Evolutionary conservation across 2,329 filamentous ascomycete genomes (phyloP), one percentile per base, ranked within the genome.

Genomic region (Cladophialophora bantiana): DNA sequence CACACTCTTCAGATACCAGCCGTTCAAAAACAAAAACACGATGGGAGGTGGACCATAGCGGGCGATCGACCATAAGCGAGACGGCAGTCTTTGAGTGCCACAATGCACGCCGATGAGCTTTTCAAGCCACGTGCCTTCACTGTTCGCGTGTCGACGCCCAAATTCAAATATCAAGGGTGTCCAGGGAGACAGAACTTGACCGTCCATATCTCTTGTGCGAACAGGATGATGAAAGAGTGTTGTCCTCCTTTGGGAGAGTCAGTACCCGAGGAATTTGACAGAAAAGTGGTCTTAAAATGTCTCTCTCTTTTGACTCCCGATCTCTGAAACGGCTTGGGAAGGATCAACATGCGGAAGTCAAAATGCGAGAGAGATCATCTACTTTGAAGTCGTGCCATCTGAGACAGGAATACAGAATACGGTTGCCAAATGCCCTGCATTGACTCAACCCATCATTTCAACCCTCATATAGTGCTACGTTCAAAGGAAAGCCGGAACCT

Each of bases 401-500:
- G n/a, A 18, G 7, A 13, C 6, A 20, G 20, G 18, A 20, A 26
- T 26, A 26, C 26, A 2, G 26, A 26, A 26, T 26, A 26, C 26
- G 26, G 26, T 26, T 26, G 26, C 26, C 26, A 26, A 26, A 2
- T 26, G 26, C 3, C 26, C 26, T 26, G 26, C 26, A 26, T 26
- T 26, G 2, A 2, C 26, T 26, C 26, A 26, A 26, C 26, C 26
- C 26, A 26, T 26, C 26, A 26, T 26, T 26, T 3, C 26, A 26
- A 26, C 2, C 26, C 26, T 3, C 26, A 26, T 26, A 26, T 26
- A 26, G n/a, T 26, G 7, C 42, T 20, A 20, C 42, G 31, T 53
- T 63, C 26, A 66, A 45, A 38, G 50, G 59, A 76, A 71, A 31
- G 65, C 71, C 7, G 58, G 26, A 26, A 83, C 81, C 77, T 86